phyloP scores from a whole-genome alignment of 2,329 filamentous ascomycete species.

The Sporothrix luriei region DNA sequence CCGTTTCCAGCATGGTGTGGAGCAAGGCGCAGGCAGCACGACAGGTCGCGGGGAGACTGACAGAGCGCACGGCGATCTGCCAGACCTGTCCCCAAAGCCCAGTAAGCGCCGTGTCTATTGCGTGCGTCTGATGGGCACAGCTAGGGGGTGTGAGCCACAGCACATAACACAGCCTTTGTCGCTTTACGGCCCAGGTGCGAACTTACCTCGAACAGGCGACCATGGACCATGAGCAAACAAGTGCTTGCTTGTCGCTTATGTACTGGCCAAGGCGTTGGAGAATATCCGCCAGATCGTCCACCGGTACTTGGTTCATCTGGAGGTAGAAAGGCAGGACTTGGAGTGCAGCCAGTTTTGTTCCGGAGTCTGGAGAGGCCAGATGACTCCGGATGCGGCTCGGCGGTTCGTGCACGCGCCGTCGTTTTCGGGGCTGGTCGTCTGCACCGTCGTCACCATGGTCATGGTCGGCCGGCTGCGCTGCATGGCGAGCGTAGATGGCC shows the following conservation, averaged over 20 bases:
- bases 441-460: conserved; percentile 36
- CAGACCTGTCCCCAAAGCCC: conserved; percentile 71
- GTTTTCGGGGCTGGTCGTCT: conserved; percentile 57
- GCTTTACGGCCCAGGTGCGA: background rate
- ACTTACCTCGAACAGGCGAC: conserved; percentile 72
- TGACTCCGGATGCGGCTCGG: conserved; percentile 54
- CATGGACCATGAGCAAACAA: conserved; percentile 77
- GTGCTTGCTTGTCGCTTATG: conserved; percentile 69
- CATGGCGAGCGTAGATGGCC: conserved; percentile 46
- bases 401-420: conserved; percentile 49
- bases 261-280: conserved; percentile 61
- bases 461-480: conserved; percentile 32
- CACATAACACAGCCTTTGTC: no score
- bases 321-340: conserved; percentile 63
- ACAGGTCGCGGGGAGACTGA: conserved; percentile 70
- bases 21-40: conserved; percentile 77
- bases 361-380: conserved; percentile 50
- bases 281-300: conserved; percentile 57
- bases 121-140: conserved; percentile 50
- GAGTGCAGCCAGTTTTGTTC: conserved; percentile 55
- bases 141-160: conserved; percentile 46
- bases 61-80: conserved; percentile 70
- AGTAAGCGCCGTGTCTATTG: conserved; percentile 48
- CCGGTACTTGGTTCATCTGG: conserved; percentile 49
- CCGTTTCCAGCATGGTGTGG: conserved; percentile 64